Conservation (phyloP, 2,329 filamentous ascomycete genomes). For the Fusarium sp. region DNA sequence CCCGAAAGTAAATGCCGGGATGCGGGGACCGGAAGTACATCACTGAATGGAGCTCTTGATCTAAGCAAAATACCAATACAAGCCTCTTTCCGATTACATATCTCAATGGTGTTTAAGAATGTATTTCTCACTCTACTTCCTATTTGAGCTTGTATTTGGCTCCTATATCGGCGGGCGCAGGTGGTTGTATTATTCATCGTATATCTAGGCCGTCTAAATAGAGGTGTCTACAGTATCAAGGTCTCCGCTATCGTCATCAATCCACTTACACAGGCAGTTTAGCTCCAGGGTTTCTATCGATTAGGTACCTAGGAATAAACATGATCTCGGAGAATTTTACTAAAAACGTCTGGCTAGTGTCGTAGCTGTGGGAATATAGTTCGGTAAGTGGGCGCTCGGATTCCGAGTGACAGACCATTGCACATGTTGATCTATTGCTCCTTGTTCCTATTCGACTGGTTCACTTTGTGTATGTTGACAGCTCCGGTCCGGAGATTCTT, state of each 20-base stretch:
- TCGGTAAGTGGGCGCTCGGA: slow-evolving; percentile 5
- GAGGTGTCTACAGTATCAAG: not conserved
- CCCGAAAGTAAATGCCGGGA: slow-evolving; percentile 38
- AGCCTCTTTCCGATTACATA: not conserved
- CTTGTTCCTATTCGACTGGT: slow-evolving; percentile 51
- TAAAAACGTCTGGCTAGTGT: slow-evolving; percentile 7
- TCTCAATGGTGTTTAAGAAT: not conserved
- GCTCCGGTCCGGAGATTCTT: not conserved
- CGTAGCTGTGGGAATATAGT: slow-evolving; percentile 6
- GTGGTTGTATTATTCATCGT: not conserved
- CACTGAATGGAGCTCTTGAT: slow-evolving; percentile 17
- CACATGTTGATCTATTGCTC: slow-evolving; percentile 33
- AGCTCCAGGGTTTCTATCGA: not conserved
- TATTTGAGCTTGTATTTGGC: not conserved
- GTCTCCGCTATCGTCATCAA: not conserved
- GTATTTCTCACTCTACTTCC: not conserved
- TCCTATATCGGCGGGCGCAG: slow-evolving; percentile 10
- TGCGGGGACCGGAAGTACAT: slow-evolving; percentile 32
- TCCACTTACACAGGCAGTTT: not conserved
- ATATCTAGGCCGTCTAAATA: not conserved
- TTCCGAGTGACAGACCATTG: not conserved
- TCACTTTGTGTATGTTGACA: slow-evolving; percentile 54
- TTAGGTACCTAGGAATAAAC: not conserved
- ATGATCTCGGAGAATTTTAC: not conserved
- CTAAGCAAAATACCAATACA: not conserved